Percentiles rank a stretch among this genome's conserved stretches.
These are phyloP conservation scores for Torrubiella hemipterigena DNA, from an alignment of 2,329 filamentous ascomycete genomes.

Conservation along the genomic window DNA sequence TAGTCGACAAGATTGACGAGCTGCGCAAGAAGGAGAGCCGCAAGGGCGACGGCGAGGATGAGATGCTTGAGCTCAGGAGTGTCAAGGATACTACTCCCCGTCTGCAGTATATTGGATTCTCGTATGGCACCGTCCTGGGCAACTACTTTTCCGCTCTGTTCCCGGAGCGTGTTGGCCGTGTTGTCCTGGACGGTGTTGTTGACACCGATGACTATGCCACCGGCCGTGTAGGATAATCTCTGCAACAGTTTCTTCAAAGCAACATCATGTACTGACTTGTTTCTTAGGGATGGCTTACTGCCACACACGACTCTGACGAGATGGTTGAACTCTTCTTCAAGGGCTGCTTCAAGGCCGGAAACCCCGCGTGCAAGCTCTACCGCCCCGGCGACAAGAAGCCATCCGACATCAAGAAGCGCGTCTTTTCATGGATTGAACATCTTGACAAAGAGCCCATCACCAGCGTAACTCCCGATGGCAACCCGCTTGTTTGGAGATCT, in stretches of 20 bases:
- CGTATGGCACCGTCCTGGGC: constrained; percentile 27
- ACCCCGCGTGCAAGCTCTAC: constrained; percentile 16
- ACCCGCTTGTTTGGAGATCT: constrained; percentile 16
- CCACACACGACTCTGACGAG: constrained; percentile 24
- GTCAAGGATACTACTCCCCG: constrained; percentile 1
- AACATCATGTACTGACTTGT: not conserved
- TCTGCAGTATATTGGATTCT: constrained; percentile 25
- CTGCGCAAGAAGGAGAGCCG: constrained; percentile 5
- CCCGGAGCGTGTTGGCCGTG: constrained; percentile 23
- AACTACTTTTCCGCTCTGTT: constrained; percentile 24
- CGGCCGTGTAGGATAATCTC: constrained; percentile 13
- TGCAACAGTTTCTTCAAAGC: not conserved
- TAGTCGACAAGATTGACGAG: constrained; percentile 18
- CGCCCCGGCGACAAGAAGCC: constrained; percentile 12
- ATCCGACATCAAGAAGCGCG: constrained; percentile 17
- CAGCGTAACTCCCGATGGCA: constrained; percentile 9
- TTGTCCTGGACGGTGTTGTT: constrained; percentile 27
- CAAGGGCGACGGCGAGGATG: not conserved
- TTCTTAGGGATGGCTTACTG: constrained; percentile 20
- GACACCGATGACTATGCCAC: constrained; percentile 23
- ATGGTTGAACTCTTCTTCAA: constrained; percentile 20
- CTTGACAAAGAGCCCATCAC: constrained; percentile 16
- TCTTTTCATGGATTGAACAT: constrained; percentile 16
- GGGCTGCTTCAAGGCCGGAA: constrained; percentile 20
- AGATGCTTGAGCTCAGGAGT: too few species aligned